Base-by-base conservation (phyloP, 2,329 filamentous ascomycete genomes). In the Aspergillus brasiliensis region DNA sequence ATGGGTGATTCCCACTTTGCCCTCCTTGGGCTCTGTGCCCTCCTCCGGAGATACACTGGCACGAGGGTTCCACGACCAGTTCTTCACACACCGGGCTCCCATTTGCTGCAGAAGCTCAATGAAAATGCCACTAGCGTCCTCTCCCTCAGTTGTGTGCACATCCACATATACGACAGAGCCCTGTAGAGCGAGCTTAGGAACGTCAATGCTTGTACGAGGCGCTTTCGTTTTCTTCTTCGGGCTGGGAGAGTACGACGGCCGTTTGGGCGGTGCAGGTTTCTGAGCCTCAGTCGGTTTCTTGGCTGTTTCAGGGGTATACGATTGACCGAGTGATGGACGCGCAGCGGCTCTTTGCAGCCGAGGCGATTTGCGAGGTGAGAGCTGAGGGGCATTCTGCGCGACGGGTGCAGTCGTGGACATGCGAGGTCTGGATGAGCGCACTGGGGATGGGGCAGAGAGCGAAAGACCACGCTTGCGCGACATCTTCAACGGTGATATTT, bases 91-190 rank as follows among this genome's bases (percentile, higher is more conserved):
- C 48, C 86, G 85, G 19, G 92, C 92, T 10, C 92, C 92, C 86
- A 96, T 92, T 69, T 91, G 86, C 8, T 82, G 85, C 21, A 96
- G 83, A 6, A 96, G 82, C 67, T 93, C 90, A 15, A 91, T 83
- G 72, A 96, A 96, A 58, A 95, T 86, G n/a, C 84, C 84, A 69
- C 89, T 91, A 7, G 90, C 90, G 75, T 95, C 90, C 23, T 87
- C 88, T 5, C 92, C 92, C 69, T 95, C 90, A 8, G 86, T 90
- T 0, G 91, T 93, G 71, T 91, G 86, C 2, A 96, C 91, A 73
- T 97, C 92, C 2, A 95, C 90, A 71, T 88, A 92, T 4, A 95
- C 90, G 3, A 92, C 85, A 15, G 88, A 90, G 1, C 91, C 92
- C 19, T 84, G 82, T 3, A 94, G 81, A 3, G 90, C 71, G 11